These are phyloP conservation scores for Mycena haematopus DNA, from an alignment of 768 basidiomycete species.

Conservation along the genomic window DNA sequence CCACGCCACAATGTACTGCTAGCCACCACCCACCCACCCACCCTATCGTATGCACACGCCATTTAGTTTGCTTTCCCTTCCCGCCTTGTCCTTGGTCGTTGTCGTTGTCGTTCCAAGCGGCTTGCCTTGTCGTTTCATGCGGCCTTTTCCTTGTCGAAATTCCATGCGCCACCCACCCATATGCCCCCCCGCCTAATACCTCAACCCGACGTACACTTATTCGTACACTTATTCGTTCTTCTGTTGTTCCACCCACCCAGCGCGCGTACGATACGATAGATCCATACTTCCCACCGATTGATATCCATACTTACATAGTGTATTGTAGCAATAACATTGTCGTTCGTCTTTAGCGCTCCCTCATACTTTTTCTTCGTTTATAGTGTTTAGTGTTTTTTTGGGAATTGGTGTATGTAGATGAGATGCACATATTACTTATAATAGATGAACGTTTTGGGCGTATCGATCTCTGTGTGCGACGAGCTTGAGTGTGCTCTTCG, in stretches of 20 bases:
- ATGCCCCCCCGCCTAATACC: neutral
- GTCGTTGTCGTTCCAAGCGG: too few species aligned
- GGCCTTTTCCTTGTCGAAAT: too few species aligned
- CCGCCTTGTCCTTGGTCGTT: too few species aligned
- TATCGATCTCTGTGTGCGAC: too few species aligned
- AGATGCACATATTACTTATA: too few species aligned
- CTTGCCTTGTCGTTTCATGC: too few species aligned
- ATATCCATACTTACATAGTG: neutral
- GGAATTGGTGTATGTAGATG: too few species aligned
- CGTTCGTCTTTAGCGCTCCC: too few species aligned
- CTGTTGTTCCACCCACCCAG: too few species aligned
- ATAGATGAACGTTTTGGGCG: too few species aligned
- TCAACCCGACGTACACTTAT: neutral
- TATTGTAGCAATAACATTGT: neutral
- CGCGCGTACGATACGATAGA: too few species aligned
- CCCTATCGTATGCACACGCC: conserved; percentile 22
- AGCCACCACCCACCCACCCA: conserved; percentile 25
- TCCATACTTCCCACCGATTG: neutral
- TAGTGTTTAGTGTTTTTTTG: neutral
- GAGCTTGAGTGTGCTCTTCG: too few species aligned
- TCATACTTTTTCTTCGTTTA: neutral
- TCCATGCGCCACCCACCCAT: neutral
- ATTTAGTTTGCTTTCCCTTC: neutral
- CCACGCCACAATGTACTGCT: conserved; percentile 3
- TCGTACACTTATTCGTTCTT: neutral